Percentiles rank a stretch among this genome's conserved stretches.
These are phyloP conservation scores for Amniculicola lignicola DNA, from an alignment of 495 filamentous ascomycete species.

Conservation along the genomic window DNA sequence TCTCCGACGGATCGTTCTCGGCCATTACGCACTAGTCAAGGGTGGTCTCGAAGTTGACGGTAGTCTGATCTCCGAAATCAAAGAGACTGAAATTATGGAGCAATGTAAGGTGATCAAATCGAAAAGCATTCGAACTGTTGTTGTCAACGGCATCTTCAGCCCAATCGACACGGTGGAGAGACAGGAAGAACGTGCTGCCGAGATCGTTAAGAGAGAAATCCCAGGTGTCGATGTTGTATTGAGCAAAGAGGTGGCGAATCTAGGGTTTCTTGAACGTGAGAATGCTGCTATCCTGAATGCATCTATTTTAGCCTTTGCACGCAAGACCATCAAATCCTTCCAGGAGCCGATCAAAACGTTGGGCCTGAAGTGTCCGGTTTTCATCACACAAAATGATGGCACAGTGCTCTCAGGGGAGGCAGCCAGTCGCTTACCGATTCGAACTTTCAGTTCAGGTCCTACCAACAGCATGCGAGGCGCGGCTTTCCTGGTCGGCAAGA, in stretches of 20 bases:
- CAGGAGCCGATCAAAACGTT: conserved; percentile 44
- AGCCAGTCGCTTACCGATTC: conserved; percentile 49
- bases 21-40: conserved; percentile 46
- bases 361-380: conserved; percentile 47
- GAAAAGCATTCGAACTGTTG: conserved; percentile 50
- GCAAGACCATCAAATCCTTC: conserved; percentile 47
- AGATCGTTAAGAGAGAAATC: conserved; percentile 46
- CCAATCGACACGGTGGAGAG: conserved; percentile 52
- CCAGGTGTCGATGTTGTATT: conserved; percentile 48
- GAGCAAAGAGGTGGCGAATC: conserved; percentile 48
- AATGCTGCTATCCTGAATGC: conserved; percentile 56
- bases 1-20: conserved; percentile 44
- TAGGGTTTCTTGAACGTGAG: conserved; percentile 52
- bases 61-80: conserved; percentile 46
- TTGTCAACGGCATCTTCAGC: conserved; percentile 57
- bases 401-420: conserved; percentile 43
- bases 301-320: conserved; percentile 46
- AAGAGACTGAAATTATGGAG: conserved; percentile 46
- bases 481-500: conserved; percentile 41
- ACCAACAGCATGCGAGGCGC: conserved; percentile 55
- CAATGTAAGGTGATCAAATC: conserved; percentile 46
- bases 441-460: conserved; percentile 52
- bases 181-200: conserved; percentile 50
- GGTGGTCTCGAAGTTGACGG: conserved; percentile 55
- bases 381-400: conserved; percentile 55